Conservation (phyloP, 2,329 filamentous ascomycete genomes). For the Penicillium sp. region DNA sequence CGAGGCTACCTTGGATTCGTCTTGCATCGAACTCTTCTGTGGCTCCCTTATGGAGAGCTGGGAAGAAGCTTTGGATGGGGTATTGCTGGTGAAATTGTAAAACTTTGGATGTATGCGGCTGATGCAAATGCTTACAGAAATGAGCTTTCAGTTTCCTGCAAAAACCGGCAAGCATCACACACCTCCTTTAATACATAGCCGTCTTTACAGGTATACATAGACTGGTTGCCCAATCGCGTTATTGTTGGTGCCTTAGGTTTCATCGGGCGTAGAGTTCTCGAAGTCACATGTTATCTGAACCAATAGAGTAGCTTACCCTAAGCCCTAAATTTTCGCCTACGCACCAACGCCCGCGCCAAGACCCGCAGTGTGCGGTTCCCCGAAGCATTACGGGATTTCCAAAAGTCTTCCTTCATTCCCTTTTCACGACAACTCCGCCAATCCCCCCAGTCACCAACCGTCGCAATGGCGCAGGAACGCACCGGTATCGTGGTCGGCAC, state of each 20-base stretch:
- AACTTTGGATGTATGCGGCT: not conserved
- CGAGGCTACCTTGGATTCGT: conserved; percentile 32
- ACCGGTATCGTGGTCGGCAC: conserved; percentile 55
- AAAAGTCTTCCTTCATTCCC: conserved; percentile 23
- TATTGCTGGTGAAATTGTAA: conserved; percentile 30
- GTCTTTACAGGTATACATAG: too few species aligned
- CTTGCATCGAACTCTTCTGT: conserved; percentile 39
- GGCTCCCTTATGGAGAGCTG: conserved; percentile 44
- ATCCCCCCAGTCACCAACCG: conserved; percentile 32
- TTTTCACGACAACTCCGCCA: conserved; percentile 31
- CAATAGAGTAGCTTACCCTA: conserved; percentile 29
- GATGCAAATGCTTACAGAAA: too few species aligned
- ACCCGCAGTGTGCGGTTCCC: conserved; percentile 24
- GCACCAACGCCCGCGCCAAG: conserved; percentile 30
- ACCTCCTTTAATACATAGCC: too few species aligned
- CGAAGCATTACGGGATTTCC: conserved; percentile 22
- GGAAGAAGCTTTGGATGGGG: conserved; percentile 41
- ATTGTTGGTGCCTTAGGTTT: not conserved
- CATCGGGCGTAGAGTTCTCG: not conserved
- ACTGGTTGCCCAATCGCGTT: conserved; percentile 4
- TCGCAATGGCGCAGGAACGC: conserved; percentile 48
- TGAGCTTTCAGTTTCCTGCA: too few species aligned
- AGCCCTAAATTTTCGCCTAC: conserved; percentile 36
- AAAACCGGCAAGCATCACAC: too few species aligned
- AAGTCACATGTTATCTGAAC: conserved; percentile 11